These are phyloP conservation scores for Lathyrus tuberosus DNA, from an alignment of 306 rosid species.

Conservation along the genomic window DNA sequence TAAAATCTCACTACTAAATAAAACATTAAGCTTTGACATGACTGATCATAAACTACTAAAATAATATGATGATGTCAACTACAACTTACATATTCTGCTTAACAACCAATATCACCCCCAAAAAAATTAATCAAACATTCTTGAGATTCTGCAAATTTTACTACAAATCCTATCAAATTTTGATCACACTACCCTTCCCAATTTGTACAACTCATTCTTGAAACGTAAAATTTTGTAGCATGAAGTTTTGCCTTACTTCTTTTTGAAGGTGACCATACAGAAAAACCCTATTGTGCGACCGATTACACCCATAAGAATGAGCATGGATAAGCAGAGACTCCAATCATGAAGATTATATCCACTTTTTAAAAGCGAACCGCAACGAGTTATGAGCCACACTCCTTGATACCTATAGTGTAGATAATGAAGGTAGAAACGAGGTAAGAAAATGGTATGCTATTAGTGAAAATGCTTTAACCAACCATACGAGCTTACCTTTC, in stretches of 20 bases:
- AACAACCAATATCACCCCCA: conserved; percentile 3
- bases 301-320: conserved; percentile 62
- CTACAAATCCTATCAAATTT: not conserved
- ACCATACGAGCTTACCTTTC: conserved; percentile 59
- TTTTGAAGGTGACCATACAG: conserved; percentile 69
- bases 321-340: conserved; percentile 65
- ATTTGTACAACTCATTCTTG: conserved; percentile 6
- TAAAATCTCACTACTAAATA: not conserved
- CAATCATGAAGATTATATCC: conserved; percentile 81
- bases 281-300: conserved; percentile 63
- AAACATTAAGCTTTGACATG: not conserved
- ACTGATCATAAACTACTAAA: conserved; percentile 4
- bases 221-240: not conserved
- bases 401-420: conserved; percentile 74
- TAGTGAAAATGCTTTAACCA: too few species aligned
- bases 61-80: conserved; percentile 4
- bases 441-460: too few species aligned
- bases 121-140: conserved; percentile 15
- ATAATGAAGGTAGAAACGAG: too few species aligned
- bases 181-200: conserved; percentile 22
- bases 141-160: conserved; percentile 22
- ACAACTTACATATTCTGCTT: conserved; percentile 8
- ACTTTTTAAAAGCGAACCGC: conserved; percentile 60
- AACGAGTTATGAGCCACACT: conserved; percentile 89
- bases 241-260: conserved; percentile 53